Evolutionary conservation across 2,329 filamentous ascomycete species (phyloP).

Genomic region (Neofusicoccum sp.): DNA sequence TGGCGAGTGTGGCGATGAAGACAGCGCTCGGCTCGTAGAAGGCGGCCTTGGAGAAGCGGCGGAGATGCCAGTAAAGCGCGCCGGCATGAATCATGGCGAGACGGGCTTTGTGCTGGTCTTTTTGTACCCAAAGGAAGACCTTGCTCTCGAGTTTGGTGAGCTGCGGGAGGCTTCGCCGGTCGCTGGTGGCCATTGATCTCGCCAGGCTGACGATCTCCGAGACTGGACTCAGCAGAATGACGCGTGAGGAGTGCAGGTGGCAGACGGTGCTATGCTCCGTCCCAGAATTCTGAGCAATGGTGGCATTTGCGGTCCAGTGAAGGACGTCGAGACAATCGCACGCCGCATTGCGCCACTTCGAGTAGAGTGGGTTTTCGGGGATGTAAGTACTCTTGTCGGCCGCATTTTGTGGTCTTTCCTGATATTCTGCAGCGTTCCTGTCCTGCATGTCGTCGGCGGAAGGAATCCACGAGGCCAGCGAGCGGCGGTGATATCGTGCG

Average conservation of each 20-base stretch:
- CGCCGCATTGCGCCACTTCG: conserved; percentile 49
- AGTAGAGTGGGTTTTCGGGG: conserved; percentile 47
- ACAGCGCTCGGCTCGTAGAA: conserved; percentile 50
- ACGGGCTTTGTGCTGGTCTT: conserved; percentile 58
- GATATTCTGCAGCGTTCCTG: conserved; percentile 6
- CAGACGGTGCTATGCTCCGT: conserved; percentile 56
- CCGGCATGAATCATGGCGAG: conserved; percentile 56
- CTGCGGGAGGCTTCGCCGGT: conserved; percentile 4
- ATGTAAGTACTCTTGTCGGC: conserved; percentile 23
- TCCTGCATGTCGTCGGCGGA: conserved; percentile 20
- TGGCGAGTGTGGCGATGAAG: conserved; percentile 46
- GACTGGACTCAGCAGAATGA: conserved; percentile 52
- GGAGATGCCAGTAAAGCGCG: conserved; percentile 52
- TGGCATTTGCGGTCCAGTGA: conserved; percentile 58
- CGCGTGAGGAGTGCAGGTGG: conserved; percentile 55
- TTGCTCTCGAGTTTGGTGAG: conserved; percentile 24
- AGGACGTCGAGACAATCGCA: conserved; percentile 55
- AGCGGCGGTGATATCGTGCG: conserved; percentile 44
- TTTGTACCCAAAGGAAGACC: conserved; percentile 49
- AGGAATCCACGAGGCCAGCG: conserved; percentile 41
- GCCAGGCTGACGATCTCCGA: conserved; percentile 47
- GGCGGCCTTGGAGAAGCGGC: conserved; percentile 48
- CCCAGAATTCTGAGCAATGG: conserved; percentile 49
- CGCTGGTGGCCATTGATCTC: conserved; percentile 23
- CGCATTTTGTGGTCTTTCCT: conserved; percentile 37